Base-by-base conservation (phyloP, 164 flowering plant genomes). In the Saururus chinensis region DNA sequence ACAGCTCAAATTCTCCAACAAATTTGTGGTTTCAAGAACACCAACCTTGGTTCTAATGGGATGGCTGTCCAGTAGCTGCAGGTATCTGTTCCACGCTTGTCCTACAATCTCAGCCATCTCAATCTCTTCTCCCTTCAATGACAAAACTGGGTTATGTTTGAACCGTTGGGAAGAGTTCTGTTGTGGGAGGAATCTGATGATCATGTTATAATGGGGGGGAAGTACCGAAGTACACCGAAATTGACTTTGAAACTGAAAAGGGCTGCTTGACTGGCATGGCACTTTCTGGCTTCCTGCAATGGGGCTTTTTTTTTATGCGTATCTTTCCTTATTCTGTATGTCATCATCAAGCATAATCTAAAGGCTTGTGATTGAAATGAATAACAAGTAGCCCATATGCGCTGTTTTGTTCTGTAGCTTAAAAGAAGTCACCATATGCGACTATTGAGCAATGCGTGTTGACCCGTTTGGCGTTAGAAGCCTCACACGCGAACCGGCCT, bases 31-130 rank as follows among this genome's bases (percentile, higher is more conserved):
- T 12, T 45, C 12, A 30, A 19, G 23, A 25, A 51, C 20, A 61
- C 4, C 20, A 42, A 85, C 95, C 87, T 85, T 85, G 40, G 91
- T 85, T 76, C 88, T 79, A 0, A 88, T 81, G 66, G 95, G 95
- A 67, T 88, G 81, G 37, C 56, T 40, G 62, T 84, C 84, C 40
- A 88, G 81, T 64, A 84, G 89, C 49, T 74, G 41, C 41, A 88
- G 67, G 72, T 85, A 88, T 9, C 73, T 81, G 56, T 75, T 75
- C 89, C 86, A 85, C 17, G 76, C 82, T 13, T 79, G 76, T 57
- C 68, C 76, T 55, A 77, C 70, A 17, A 75, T 65, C 49, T 85
- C 88, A 66, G 88, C 76, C 95, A 85, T 84, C 49, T 45, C 17
- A 9, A 0, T 17, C 49, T 45, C 17, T 45, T 17, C 17, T 12